A percentile compares a stretch with the other conserved stretches of the same genome.
Evolutionary conservation across 75 land plant genomes (phyloP).

Genomic region (Sequoia sempervirens): DNA sequence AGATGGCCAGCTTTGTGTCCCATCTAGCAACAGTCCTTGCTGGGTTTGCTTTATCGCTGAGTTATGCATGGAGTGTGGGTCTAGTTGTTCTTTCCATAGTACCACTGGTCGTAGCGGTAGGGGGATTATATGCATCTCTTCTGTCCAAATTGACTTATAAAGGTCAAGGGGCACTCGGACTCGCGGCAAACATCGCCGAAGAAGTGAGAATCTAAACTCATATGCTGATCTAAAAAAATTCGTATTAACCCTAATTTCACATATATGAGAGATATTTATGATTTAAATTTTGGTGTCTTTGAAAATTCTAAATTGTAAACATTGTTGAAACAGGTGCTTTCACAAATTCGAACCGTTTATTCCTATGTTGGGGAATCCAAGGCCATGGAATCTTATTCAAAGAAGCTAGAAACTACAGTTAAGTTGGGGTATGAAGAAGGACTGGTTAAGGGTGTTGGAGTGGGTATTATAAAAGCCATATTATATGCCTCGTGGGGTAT

Average conservation of each 20-base stretch:
- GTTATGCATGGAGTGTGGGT: constrained; percentile 45
- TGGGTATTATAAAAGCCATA: constrained; percentile 53
- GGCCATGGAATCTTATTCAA: constrained; percentile 36
- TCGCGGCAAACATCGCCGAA: not conserved
- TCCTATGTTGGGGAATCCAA: constrained; percentile 63
- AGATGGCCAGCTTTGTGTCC: constrained; percentile 53
- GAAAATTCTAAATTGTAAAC: not conserved
- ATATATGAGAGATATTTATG: too few species aligned
- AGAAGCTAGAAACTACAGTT: constrained; percentile 31
- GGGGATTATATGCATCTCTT: constrained; percentile 36
- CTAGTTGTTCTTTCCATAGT: constrained; percentile 38
- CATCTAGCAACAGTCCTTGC: constrained; percentile 38
- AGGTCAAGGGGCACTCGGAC: constrained; percentile 25
- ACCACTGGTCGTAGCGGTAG: constrained; percentile 39
- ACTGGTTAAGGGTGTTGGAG: constrained; percentile 54
- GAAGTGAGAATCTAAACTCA: constrained; percentile 7
- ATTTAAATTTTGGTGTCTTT: too few species aligned
- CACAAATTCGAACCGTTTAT: constrained; percentile 59
- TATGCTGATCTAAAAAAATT: too few species aligned
- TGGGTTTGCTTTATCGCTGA: constrained; percentile 42
- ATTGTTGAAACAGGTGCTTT: constrained; percentile 48
- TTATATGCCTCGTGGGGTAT: constrained; percentile 57
- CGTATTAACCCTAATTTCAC: too few species aligned
- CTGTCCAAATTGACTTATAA: constrained; percentile 35
- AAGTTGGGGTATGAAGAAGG: constrained; percentile 46